Evolutionary conservation across 257 asterid species (phyloP).

Genomic region (Capsicum chinense): DNA sequence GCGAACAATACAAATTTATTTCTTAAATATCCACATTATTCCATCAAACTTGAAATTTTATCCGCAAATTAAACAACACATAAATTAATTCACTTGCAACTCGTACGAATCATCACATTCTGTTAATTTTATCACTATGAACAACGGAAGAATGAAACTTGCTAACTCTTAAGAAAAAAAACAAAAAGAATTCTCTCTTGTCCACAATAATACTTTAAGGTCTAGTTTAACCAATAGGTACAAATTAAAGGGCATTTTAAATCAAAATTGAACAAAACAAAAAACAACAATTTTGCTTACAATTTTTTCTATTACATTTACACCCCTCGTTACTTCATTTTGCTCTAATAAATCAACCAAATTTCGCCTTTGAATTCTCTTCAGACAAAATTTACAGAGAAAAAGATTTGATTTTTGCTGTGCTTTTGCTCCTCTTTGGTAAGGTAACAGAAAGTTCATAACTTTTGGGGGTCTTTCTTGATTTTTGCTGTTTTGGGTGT

Average conservation of each 20-base stretch:
- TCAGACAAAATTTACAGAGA: neutral
- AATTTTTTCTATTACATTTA: neutral
- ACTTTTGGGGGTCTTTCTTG: neutral
- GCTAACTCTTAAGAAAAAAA: neutral
- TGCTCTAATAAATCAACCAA: constrained; percentile 19
- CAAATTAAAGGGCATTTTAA: neutral
- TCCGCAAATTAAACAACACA: too few relatives aligned
- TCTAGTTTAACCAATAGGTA: neutral
- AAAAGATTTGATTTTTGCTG: neutral
- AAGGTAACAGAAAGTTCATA: neutral
- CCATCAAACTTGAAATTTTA: too few relatives aligned
- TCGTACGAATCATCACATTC: neutral
- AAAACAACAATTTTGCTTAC: neutral
- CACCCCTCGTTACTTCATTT: neutral
- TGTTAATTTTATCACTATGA: neutral
- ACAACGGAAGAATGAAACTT: neutral
- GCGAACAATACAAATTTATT: too few relatives aligned
- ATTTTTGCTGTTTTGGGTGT: constrained; percentile 5
- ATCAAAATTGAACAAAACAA: neutral
- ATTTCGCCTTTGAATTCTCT: neutral
- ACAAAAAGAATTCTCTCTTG: neutral
- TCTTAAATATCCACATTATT: too few relatives aligned
- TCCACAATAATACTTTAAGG: neutral
- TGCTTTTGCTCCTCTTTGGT: neutral
- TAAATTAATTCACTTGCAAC: too few relatives aligned